Percentiles rank a stretch among this genome's conserved stretches.
Evolutionary conservation across 2,329 filamentous ascomycete genomes (phyloP).

Genomic region (Hypomyces perniciosus): DNA sequence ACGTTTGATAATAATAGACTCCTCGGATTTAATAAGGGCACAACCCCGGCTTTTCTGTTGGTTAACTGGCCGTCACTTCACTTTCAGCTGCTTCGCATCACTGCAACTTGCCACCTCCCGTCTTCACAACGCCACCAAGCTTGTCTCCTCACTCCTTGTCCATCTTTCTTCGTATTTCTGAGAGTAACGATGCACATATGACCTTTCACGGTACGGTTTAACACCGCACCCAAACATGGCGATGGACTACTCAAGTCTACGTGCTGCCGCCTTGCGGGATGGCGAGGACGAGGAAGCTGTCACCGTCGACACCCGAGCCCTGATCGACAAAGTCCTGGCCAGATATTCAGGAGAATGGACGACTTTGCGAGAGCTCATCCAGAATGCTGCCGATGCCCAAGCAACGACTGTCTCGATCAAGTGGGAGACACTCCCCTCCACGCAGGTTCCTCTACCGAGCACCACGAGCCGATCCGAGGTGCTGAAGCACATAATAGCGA

Average conservation of each 20-base stretch:
- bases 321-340: slow-evolving; percentile 97
- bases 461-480: slow-evolving; percentile 62
- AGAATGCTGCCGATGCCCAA: slow-evolving; percentile 96
- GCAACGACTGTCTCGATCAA: slow-evolving; percentile 84
- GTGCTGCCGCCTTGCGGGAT: slow-evolving; percentile 78
- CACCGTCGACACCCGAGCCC: slow-evolving; percentile 90
- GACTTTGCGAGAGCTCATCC: slow-evolving; percentile 83
- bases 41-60: too few relatives aligned
- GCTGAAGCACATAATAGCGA: slow-evolving; percentile 73
- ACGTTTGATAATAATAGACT: too few relatives aligned
- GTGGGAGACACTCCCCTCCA: slow-evolving; percentile 85
- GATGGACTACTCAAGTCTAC: slow-evolving; percentile 71
- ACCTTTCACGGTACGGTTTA: too few relatives aligned
- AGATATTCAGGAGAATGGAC: slow-evolving; percentile 96
- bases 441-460: slow-evolving; percentile 62
- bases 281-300: slow-evolving; percentile 94
- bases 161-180: too few relatives aligned
- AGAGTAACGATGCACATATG: too few relatives aligned
- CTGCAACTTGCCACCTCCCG: too few relatives aligned
- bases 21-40: too few relatives aligned
- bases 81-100: too few relatives aligned
- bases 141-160: too few relatives aligned
- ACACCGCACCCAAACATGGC: slow-evolving; percentile 8
- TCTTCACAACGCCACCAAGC: too few relatives aligned
- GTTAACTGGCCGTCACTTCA: too few relatives aligned